phyloP scores from a whole-genome alignment of 83 land plant genomes.

The Isoetes engelmannii region DNA sequence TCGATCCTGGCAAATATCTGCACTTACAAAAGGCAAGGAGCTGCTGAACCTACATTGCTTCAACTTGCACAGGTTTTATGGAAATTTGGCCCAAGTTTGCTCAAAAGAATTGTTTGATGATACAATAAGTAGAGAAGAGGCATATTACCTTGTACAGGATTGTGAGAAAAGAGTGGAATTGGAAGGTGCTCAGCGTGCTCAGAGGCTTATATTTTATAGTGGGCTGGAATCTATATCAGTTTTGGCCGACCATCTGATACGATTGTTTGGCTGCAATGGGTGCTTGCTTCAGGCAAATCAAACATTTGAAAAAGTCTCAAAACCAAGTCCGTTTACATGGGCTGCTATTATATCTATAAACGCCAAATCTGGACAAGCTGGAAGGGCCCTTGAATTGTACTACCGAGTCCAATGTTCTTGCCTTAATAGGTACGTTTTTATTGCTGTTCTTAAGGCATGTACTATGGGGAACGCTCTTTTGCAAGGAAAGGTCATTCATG shows the following conservation, averaged over 20 bases:
- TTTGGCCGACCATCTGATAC: not conserved
- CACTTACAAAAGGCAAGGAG: no score
- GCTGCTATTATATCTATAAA: not conserved
- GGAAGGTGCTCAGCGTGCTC: not conserved
- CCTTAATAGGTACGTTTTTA: not conserved
- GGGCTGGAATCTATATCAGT: not conserved
- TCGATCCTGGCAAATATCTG: no score
- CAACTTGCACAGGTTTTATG: no score
- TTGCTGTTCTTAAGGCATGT: not conserved
- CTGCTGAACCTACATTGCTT: no score
- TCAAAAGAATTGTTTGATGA: not conserved
- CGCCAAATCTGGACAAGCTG: not conserved
- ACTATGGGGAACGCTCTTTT: not conserved
- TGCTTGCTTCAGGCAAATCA: not conserved
- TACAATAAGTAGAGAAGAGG: not conserved
- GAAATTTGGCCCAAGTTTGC: no score
- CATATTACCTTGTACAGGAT: not conserved
- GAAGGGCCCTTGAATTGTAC: not conserved
- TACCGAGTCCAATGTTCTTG: not conserved
- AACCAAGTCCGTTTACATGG: constrained; percentile 2
- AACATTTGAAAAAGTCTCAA: not conserved
- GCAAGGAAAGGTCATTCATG: constrained; percentile 1
- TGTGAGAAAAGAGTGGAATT: not conserved
- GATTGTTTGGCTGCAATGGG: not conserved
- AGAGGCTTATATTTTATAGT: not conserved